These are phyloP conservation scores for Akanthomyces lecanii DNA, from an alignment of 2,329 filamentous ascomycete genomes.

Conservation along the genomic window DNA sequence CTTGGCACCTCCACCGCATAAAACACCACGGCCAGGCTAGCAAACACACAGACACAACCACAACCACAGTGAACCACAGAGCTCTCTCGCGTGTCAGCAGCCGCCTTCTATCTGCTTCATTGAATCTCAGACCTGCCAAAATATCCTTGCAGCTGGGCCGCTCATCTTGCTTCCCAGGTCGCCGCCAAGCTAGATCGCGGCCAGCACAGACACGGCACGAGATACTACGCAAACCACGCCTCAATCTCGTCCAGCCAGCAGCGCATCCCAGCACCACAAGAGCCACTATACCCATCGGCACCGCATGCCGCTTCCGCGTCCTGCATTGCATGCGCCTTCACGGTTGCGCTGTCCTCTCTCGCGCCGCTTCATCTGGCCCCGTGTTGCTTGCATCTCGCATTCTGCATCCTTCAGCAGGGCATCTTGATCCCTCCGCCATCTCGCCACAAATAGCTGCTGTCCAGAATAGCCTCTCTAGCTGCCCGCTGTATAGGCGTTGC, in stretches of 20 bases:
- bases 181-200: not conserved
- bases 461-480: not conserved
- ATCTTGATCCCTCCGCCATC: slow-evolving; percentile 11
- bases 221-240: not conserved
- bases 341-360: not conserved
- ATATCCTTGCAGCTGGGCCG: not conserved
- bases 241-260: not conserved
- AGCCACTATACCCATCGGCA: not conserved
- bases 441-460: slow-evolving; percentile 2
- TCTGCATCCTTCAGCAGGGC: slow-evolving; percentile 6
- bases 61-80: not conserved
- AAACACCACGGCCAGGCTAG: slow-evolving; percentile 1
- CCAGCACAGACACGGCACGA: slow-evolving; percentile 6
- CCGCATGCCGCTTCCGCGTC: slow-evolving; percentile 7
- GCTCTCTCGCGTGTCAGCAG: not conserved
- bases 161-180: not conserved
- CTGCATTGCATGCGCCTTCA: slow-evolving; percentile 4
- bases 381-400: slow-evolving; percentile 7
- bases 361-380: not conserved
- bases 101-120: not conserved
- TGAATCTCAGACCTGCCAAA: not conserved
- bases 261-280: slow-evolving; percentile 4
- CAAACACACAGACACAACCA: slow-evolving; percentile 11
- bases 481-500: not conserved
- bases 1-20: not conserved